Evolutionary conservation across 352 stramenopile genomes (phyloP).

Genomic region (Pythium angustatum): DNA sequence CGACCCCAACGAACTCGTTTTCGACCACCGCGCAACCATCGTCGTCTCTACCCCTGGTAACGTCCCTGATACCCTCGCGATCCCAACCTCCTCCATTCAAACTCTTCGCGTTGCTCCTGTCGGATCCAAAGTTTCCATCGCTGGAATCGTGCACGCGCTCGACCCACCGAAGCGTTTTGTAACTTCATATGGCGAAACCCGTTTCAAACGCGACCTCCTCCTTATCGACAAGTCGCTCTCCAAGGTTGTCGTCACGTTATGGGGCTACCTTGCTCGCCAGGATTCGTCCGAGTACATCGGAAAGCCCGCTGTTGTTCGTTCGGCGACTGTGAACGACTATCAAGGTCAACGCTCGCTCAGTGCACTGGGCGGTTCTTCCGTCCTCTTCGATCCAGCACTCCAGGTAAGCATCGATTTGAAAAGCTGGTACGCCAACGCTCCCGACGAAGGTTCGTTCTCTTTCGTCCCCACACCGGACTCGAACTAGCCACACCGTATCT

Average conservation of each 20-base stretch:
- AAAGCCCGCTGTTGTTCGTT: background rate
- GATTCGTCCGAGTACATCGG: background rate
- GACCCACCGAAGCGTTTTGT: too few relatives aligned
- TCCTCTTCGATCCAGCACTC: background rate
- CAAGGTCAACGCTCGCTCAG: background rate
- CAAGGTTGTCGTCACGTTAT: too few relatives aligned
- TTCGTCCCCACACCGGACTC: background rate
- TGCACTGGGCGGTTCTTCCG: background rate
- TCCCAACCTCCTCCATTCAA: too few relatives aligned
- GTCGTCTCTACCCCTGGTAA: background rate
- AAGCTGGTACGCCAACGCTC: background rate
- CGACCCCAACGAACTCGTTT: background rate
- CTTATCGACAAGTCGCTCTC: too few relatives aligned
- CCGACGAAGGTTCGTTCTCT: background rate
- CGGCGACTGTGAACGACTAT: background rate
- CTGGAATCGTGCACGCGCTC: too few relatives aligned
- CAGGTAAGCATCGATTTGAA: too few relatives aligned
- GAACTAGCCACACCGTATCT: too few relatives aligned
- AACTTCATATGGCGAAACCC: too few relatives aligned
- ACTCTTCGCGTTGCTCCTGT: too few relatives aligned
- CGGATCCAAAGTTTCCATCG: too few relatives aligned
- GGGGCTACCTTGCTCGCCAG: background rate
- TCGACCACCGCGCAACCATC: constrained; percentile 1
- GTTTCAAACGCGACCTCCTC: too few relatives aligned
- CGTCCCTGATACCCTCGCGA: background rate